Base-by-base conservation (phyloP, 345 rosid genomes). In the Hypericum perforatum region DNA sequence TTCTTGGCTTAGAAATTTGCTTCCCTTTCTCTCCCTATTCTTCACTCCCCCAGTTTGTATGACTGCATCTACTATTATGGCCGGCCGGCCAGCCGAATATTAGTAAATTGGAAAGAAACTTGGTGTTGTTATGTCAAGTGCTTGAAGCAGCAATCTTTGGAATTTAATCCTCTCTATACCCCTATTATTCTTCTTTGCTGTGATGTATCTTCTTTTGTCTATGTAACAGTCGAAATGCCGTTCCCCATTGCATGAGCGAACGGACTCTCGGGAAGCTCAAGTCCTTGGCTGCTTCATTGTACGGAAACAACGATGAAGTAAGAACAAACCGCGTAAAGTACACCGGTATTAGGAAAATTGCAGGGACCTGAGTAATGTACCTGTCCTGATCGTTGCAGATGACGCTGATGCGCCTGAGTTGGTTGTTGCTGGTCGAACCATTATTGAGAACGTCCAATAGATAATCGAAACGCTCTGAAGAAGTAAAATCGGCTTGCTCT, bases 191-290 rank as follows among this genome's bases (percentile, higher is more conserved):
- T 22, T 22, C 32, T 22, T 22, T 57, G 43, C 56, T 57, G 63
- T 65, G 68, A 55, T 66, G 53, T 57, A 61, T 56, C 64, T 39
- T 38, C 64, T 15, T 60, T 15, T 58, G 45, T 65, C 89, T 89
- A 80, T 69, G 67, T 82, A 69, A 59, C 82, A 52, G 83, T 80
- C 7, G 96, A 82, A 66, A 86, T 84, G 40, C 83, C 75, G 39
- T 74, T 76, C 53, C 81, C 74, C 14, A 68, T 63, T 10, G 74
- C 58, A 58, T 83, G 61, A 41, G 96, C 82, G 68, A 92, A 92
- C 1, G 96, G 95, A 76, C 95, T 87, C 60, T 92, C 95, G 0
- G 98, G 98, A 64, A 87, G 87, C 57, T 82, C 66, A 29, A 77
- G 56, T 63, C 78, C 87, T 62, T 77, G 82, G 68, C 67, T 78